Evolutionary conservation across 1,284 basidiomycete species (phyloP).

Genomic region (Cyathus olla): DNA sequence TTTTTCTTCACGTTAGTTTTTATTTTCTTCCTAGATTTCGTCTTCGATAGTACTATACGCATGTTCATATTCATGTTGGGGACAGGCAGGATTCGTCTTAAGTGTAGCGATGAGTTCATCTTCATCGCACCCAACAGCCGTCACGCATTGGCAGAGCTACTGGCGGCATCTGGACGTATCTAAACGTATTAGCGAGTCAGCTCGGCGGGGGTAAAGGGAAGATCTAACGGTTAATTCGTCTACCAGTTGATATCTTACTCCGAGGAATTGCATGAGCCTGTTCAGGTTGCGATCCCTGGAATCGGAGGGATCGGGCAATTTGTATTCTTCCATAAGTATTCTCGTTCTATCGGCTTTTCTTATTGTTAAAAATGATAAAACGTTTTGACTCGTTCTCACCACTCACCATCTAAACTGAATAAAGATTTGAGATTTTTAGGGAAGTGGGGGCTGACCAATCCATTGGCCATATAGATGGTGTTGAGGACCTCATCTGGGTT

Average conservation of each 20-base stretch:
- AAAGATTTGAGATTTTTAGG: conserved; percentile 58
- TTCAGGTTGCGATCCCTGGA: conserved; percentile 58
- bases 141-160: too few species aligned
- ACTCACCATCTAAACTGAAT: conserved; percentile 58
- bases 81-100: too few species aligned
- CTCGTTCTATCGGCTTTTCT: conserved; percentile 43
- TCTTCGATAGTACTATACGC: too few species aligned
- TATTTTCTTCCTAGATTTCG: too few species aligned
- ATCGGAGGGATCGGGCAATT: conserved; percentile 38
- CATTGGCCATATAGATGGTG: conserved; percentile 57
- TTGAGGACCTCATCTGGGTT: conserved; percentile 52
- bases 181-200: too few species aligned
- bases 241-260: conserved; percentile 58
- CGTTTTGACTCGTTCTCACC: neutral
- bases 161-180: too few species aligned
- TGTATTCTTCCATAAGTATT: conserved; percentile 55
- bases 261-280: conserved; percentile 61
- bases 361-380: too few species aligned
- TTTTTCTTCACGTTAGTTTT: too few species aligned
- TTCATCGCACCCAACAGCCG: too few species aligned
- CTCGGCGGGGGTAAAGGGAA: neutral
- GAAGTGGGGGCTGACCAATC: conserved; percentile 53
- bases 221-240: conserved; percentile 16
- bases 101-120: too few species aligned
- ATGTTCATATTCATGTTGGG: too few species aligned